These are phyloP conservation scores for Endogone sp. DNA, from an alignment of 192 early-diverging fungal genomes.

Conservation along the genomic window DNA sequence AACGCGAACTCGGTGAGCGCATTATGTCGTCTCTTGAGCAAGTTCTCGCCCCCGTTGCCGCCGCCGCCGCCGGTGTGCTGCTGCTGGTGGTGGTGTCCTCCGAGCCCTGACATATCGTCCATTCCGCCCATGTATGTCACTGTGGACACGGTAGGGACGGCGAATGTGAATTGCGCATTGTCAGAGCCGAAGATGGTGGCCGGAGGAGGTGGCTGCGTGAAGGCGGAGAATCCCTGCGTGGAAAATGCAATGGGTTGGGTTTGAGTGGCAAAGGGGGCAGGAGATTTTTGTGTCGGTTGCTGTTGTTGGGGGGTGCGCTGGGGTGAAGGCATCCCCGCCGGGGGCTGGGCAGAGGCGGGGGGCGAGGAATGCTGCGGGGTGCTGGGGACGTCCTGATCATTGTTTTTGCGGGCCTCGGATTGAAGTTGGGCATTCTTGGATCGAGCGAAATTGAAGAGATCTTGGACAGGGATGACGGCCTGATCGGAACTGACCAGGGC, in stretches of 20 bases:
- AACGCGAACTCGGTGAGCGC: conserved; percentile 22
- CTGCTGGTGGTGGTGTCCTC: background rate
- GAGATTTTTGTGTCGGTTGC: too few relatives aligned
- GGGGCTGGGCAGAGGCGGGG: background rate
- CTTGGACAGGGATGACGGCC: conserved; percentile 23
- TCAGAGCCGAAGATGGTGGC: background rate
- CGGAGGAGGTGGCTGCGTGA: background rate
- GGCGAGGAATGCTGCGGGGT: conserved; percentile 2
- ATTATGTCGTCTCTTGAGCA: conserved; percentile 9
- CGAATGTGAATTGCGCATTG: conserved; percentile 32
- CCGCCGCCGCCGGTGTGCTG: background rate
- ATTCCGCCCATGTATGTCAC: conserved; percentile 2
- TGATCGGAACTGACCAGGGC: conserved; percentile 25
- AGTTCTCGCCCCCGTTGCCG: background rate
- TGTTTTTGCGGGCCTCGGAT: conserved; percentile 14
- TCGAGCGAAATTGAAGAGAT: conserved; percentile 30
- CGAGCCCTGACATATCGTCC: too few relatives aligned
- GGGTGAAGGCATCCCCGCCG: background rate
- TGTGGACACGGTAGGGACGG: conserved; percentile 14
- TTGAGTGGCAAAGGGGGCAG: too few relatives aligned
- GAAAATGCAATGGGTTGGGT: too few relatives aligned
- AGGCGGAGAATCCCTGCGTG: background rate
- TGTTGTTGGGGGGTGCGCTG: background rate
- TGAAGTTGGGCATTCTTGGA: conserved; percentile 25
- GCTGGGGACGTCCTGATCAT: conserved; percentile 1